phyloP scores from a whole-genome alignment of 306 rosid species.

The Ochetophila trinervis region DNA sequence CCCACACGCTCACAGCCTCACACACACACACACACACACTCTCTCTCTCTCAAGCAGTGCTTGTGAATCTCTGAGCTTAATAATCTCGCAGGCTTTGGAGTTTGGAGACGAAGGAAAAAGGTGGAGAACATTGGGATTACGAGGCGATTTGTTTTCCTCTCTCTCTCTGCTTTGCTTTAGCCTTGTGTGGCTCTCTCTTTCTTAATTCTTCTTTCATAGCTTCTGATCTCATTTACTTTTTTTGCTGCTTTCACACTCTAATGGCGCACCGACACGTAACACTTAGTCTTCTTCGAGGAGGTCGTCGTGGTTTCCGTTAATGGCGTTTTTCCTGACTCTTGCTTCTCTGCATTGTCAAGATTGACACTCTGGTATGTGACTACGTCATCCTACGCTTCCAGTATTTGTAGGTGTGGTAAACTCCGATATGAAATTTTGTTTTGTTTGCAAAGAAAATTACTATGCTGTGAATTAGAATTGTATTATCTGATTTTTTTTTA shows the following conservation, averaged over 20 bases:
- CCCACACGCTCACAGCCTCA: background rate
- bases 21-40: background rate
- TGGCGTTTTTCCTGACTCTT: constrained; percentile 18
- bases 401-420: background rate
- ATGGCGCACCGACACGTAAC: constrained; percentile 61
- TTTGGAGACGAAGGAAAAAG: constrained; percentile 21
- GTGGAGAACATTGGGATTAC: constrained; percentile 32
- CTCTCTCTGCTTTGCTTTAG: constrained; percentile 11
- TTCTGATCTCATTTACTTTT: constrained; percentile 11
- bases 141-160: constrained; percentile 13
- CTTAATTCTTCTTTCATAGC: constrained; percentile 1
- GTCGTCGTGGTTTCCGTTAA: constrained; percentile 10
- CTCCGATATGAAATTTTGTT: background rate
- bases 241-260: constrained; percentile 16
- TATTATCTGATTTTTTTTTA: background rate
- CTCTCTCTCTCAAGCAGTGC: background rate
- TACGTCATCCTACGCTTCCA: background rate
- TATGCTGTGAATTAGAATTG: background rate
- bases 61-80: constrained; percentile 20
- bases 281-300: constrained; percentile 25
- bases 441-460: background rate
- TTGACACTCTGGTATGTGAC: constrained; percentile 32
- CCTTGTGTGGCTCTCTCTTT: background rate
- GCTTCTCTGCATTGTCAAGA: constrained; percentile 11
- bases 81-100: constrained; percentile 41